These are phyloP conservation scores for Zygotorulaspora mrakii DNA, from an alignment of 1,139 yeast genomes.

Conservation along the genomic window DNA sequence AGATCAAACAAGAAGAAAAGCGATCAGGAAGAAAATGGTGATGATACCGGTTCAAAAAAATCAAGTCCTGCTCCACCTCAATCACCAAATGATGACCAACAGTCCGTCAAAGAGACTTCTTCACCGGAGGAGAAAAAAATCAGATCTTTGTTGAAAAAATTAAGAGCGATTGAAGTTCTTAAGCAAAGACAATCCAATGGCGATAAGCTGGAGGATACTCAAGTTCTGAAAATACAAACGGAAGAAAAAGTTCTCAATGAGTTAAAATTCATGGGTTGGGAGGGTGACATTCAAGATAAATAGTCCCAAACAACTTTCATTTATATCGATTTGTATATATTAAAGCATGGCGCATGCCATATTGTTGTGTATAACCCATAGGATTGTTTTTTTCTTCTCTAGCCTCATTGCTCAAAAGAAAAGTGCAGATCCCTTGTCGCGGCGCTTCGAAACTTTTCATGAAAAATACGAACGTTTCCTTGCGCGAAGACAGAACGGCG, in stretches of 20 bases:
- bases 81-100: slow-evolving; percentile 14
- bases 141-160: slow-evolving; percentile 82
- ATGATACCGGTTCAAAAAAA: slow-evolving; percentile 25
- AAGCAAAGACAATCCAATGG: slow-evolving; percentile 82
- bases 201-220: slow-evolving; percentile 88
- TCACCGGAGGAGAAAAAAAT: slow-evolving; percentile 80
- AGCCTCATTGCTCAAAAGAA: too few relatives aligned
- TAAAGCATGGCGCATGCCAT: too few relatives aligned
- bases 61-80: slow-evolving; percentile 33
- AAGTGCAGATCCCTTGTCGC: too few relatives aligned
- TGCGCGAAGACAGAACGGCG: too few relatives aligned
- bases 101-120: slow-evolving; percentile 24
- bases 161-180: slow-evolving; percentile 87
- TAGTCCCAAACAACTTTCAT: too few relatives aligned
- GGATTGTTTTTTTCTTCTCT: too few relatives aligned
- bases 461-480: too few relatives aligned
- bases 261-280: slow-evolving; percentile 72
- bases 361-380: too few relatives aligned
- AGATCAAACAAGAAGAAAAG: slow-evolving; percentile 60
- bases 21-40: slow-evolving; percentile 9
- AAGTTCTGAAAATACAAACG: slow-evolving; percentile 79
- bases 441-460: too few relatives aligned
- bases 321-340: too few relatives aligned
- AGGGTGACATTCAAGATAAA: slow-evolving; percentile 20
- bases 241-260: slow-evolving; percentile 78